Evolutionary conservation across 1,284 basidiomycete genomes (phyloP), one percentile per base, ranked within the genome.

Genomic region (Cryptococcus floricola): DNA sequence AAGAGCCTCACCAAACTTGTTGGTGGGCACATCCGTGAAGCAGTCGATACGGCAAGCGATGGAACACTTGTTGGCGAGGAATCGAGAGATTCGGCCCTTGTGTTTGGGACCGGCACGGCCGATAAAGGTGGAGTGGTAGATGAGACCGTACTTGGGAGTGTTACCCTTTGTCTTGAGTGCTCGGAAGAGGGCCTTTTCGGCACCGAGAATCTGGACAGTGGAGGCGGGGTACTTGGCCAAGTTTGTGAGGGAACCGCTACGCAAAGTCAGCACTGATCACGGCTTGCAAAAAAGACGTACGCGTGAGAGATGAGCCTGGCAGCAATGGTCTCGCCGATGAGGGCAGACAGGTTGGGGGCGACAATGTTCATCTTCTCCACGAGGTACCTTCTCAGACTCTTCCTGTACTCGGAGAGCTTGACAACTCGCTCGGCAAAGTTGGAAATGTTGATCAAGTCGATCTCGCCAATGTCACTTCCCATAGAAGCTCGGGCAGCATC

Each of bases 161-260:
- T 98, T 97, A 34, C 93, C 93, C 80, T 98, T 98, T 42, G 95
- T 98, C 83, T 98, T 98, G 70, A 98, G 81, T 0, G 95, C 95
- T 58, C 95, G 82, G 85, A 98, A 98, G 43, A 98, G 82, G 1
- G 95, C 95, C 80, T 98, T 98, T 81, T 98, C 95, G 23, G 95
- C 95, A 69, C 95, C 95, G 41, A 98, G 82, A 68, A 98, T 98
- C 80, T 98, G 95, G 52, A 98, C 92, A 6, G 95, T 98, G 68
- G 91, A 94, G 4, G 95, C 95, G 34, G 95, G 95, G 80, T 98
- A 96, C 81, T 98, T 98, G 82, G 91, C 93, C 61, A 98, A 80
- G 78, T 96, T 97, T 63, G 92, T 95, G 74, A 98, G 82, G 69
- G 90, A 93, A 34, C 95, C 95, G n/a, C 67, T 67, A 53, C n/a